A percentile compares a stretch with the other conserved stretches of the same genome.
phyloP scores from a whole-genome alignment of 768 basidiomycete genomes.

The Trametes cubensis region DNA sequence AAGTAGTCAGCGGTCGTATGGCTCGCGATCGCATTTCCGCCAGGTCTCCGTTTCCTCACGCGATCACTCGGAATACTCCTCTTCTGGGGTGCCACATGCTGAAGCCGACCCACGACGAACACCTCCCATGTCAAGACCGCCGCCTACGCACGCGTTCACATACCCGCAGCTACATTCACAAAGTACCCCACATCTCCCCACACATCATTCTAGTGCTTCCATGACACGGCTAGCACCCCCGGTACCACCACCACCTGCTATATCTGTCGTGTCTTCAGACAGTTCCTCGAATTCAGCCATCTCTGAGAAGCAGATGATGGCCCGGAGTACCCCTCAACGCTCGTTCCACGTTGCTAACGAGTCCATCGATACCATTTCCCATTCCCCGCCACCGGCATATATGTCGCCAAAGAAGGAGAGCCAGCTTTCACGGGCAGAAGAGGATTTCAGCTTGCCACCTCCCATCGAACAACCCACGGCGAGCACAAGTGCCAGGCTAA shows the following conservation, averaged over 20 bases:
- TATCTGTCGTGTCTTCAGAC: conserved; percentile 19
- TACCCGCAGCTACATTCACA: conserved; percentile 20
- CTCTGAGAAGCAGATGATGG: conserved; percentile 27
- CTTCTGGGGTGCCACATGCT: conserved; percentile 1
- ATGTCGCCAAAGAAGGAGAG: conserved; percentile 29
- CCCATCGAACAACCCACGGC: conserved; percentile 5
- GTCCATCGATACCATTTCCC: conserved; percentile 30
- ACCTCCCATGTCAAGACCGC: conserved; percentile 13
- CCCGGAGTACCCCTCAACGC: conserved; percentile 42
- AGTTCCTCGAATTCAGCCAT: conserved; percentile 20
- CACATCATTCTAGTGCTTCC: conserved; percentile 13
- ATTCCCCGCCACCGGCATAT: conserved; percentile 54
- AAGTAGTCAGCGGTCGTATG: conserved; percentile 19
- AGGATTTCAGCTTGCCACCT: conserved; percentile 26
- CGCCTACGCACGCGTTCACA: conserved; percentile 21
- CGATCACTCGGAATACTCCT: conserved; percentile 15
- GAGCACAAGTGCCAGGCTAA: background rate
- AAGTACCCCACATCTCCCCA: conserved; percentile 19
- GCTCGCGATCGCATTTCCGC: conserved; percentile 19
- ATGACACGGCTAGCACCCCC: conserved; percentile 17
- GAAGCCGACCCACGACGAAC: conserved; percentile 7
- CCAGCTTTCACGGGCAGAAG: conserved; percentile 14
- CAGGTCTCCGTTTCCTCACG: conserved; percentile 21
- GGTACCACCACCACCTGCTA: conserved; percentile 15
- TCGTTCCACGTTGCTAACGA: conserved; percentile 48